Conservation (phyloP, 2,329 filamentous ascomycete genomes). For the Colletotrichum sp. region DNA sequence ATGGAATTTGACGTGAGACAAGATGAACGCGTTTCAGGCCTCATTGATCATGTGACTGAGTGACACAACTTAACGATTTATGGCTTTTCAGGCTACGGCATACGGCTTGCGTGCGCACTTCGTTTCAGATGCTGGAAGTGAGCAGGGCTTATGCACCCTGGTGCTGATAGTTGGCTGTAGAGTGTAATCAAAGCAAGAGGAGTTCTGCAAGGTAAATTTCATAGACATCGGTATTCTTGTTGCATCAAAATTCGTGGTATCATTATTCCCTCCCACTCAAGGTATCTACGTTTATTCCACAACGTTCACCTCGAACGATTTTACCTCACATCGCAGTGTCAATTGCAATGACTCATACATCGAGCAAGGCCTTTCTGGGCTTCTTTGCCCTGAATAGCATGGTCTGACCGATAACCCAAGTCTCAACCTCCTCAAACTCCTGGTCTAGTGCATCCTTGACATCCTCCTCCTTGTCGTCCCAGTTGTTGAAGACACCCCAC, state of each 20-base stretch:
- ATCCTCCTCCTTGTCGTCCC: slow-evolving; percentile 36
- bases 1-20: background rate
- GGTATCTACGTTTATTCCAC: background rate
- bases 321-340: background rate
- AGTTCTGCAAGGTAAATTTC: background rate
- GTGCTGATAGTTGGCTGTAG: background rate
- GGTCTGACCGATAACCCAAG: slow-evolving; percentile 39
- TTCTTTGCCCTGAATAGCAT: slow-evolving; percentile 41
- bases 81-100: background rate
- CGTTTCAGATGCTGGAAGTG: background rate
- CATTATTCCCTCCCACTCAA: background rate
- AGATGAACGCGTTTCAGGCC: background rate
- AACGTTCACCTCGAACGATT: background rate
- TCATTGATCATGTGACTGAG: background rate
- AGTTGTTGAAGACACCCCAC: slow-evolving; percentile 42
- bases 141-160: background rate
- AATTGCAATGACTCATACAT: background rate
- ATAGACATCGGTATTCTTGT: background rate
- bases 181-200: background rate
- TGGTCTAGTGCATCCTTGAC: slow-evolving; percentile 36
- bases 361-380: slow-evolving; percentile 29
- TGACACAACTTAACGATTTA: background rate
- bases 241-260: background rate
- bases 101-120: background rate
- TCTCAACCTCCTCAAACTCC: slow-evolving; percentile 43